Evolutionary conservation across 2,329 filamentous ascomycete genomes (phyloP).

Genomic region (Curvularia sp.): DNA sequence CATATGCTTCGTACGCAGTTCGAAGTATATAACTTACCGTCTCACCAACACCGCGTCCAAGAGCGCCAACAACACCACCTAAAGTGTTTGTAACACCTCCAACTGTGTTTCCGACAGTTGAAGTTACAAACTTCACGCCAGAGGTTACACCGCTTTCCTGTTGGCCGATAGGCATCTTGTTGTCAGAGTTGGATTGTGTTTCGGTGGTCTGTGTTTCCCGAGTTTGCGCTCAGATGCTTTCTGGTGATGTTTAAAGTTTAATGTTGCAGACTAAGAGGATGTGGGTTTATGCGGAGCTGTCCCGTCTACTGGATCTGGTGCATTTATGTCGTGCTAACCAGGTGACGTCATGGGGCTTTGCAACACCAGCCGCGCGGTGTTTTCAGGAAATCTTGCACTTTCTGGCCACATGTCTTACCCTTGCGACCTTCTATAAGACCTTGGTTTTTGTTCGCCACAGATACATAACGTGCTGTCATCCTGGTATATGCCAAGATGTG

Average conservation of each 20-base stretch:
- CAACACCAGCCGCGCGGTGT: conserved; percentile 9
- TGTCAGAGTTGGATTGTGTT: conserved; percentile 9
- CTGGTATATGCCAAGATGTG: not conserved
- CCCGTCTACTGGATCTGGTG: conserved; percentile 9
- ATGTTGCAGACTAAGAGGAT: conserved; percentile 10
- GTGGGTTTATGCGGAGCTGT: conserved; percentile 10
- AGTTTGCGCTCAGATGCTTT: not conserved
- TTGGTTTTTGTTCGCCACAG: not conserved
- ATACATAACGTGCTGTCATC: not conserved
- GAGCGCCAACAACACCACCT: conserved; percentile 60
- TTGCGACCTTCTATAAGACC: conserved; percentile 4
- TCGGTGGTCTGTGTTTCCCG: conserved; percentile 5
- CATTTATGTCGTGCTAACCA: conserved; percentile 13
- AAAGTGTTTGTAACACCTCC: conserved; percentile 63
- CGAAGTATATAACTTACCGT: conserved; percentile 32
- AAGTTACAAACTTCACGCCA: conserved; percentile 63
- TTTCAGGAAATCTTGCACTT: conserved; percentile 10
- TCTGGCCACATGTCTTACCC: not conserved
- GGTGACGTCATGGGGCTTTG: conserved; percentile 23
- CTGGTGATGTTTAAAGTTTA: conserved; percentile 11
- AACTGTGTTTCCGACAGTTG: conserved; percentile 62
- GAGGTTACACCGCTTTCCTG: conserved; percentile 57
- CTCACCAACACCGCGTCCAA: conserved; percentile 55
- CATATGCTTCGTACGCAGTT: conserved; percentile 3
- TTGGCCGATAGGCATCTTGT: conserved; percentile 47